These are phyloP conservation scores for Diplotaxis tenuifolia DNA, from an alignment of 345 rosid genomes.

Conservation along the genomic window DNA sequence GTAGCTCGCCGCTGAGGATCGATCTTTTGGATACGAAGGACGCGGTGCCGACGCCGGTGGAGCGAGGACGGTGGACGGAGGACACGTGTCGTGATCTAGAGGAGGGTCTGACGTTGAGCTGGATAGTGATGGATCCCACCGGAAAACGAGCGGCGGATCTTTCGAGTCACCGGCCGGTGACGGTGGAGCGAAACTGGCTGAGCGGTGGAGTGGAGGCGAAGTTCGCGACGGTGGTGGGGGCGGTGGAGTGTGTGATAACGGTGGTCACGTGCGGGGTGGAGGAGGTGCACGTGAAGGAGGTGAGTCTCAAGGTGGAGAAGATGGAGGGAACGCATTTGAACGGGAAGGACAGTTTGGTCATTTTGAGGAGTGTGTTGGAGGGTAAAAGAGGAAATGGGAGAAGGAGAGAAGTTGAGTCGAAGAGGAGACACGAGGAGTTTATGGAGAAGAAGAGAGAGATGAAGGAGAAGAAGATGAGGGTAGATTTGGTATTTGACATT, in stretches of 20 bases:
- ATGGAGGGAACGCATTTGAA: slow-evolving; percentile 61
- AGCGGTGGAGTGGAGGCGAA: slow-evolving; percentile 65
- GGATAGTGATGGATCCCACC: slow-evolving; percentile 65
- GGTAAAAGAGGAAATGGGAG: slow-evolving; percentile 49
- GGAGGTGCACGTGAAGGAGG: slow-evolving; percentile 69
- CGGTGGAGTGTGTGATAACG: slow-evolving; percentile 44
- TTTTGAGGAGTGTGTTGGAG: slow-evolving; percentile 43
- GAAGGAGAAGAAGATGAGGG: slow-evolving; percentile 48
- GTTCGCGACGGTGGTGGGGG: slow-evolving; percentile 38
- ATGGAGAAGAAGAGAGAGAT: slow-evolving; percentile 48
- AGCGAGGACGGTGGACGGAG: slow-evolving; percentile 36
- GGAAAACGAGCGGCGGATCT: slow-evolving; percentile 58
- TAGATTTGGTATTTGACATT: slow-evolving; percentile 53
- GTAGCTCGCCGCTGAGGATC: slow-evolving; percentile 65
- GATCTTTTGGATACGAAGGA: slow-evolving; percentile 69
- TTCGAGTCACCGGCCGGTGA: slow-evolving; percentile 64
- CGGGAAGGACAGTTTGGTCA: slow-evolving; percentile 63
- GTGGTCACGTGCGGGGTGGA: slow-evolving; percentile 61
- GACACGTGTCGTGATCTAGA: slow-evolving; percentile 44
- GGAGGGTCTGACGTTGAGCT: slow-evolving; percentile 52
- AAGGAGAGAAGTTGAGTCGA: slow-evolving; percentile 36
- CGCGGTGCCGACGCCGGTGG: slow-evolving; percentile 48
- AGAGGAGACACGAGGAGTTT: slow-evolving; percentile 42
- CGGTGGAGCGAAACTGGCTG: slow-evolving; percentile 69
- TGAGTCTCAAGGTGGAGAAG: slow-evolving; percentile 64